These are phyloP conservation scores for Plasmopara viticola DNA, from an alignment of 352 stramenopile species.

Conservation along the genomic window DNA sequence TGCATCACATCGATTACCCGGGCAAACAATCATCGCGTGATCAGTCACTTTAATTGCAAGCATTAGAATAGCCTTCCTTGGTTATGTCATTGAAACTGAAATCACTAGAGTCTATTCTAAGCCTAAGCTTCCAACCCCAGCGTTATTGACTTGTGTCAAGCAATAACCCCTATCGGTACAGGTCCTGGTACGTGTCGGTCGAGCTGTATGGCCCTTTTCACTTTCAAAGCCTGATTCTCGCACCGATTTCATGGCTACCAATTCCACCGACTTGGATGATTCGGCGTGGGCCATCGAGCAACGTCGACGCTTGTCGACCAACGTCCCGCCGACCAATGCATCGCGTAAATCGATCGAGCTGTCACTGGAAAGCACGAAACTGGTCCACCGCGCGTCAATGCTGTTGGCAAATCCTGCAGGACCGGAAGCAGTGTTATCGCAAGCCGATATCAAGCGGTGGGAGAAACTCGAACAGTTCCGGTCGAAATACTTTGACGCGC, in stretches of 20 bases:
- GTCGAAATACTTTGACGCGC: conserved; percentile 26
- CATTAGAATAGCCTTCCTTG: too few relatives aligned
- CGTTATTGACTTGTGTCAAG: too few relatives aligned
- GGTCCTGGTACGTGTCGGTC: not conserved
- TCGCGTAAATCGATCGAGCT: conserved; percentile 27
- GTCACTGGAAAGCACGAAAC: conserved; percentile 33
- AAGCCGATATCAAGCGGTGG: conserved; percentile 33
- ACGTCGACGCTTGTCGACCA: conserved; percentile 21
- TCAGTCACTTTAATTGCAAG: too few relatives aligned
- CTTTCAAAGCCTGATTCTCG: not conserved
- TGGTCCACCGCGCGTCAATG: conserved; percentile 45
- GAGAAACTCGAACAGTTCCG: conserved; percentile 39
- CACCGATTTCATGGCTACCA: conserved; percentile 6
- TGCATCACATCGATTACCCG: too few relatives aligned
- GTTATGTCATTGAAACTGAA: too few relatives aligned
- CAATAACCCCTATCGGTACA: not conserved
- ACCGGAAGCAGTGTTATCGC: conserved; percentile 31
- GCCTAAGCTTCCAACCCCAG: too few relatives aligned
- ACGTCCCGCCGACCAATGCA: conserved; percentile 9
- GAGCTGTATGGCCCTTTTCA: conserved; percentile 13
- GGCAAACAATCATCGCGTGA: too few relatives aligned
- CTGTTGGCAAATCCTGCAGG: conserved; percentile 40
- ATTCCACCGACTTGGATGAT: conserved; percentile 1
- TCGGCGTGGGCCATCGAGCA: conserved; percentile 3
- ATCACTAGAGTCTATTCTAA: too few relatives aligned